These are phyloP conservation scores for Cynanchum wilfordii DNA, from an alignment of 257 asterid species.

Conservation along the genomic window DNA sequence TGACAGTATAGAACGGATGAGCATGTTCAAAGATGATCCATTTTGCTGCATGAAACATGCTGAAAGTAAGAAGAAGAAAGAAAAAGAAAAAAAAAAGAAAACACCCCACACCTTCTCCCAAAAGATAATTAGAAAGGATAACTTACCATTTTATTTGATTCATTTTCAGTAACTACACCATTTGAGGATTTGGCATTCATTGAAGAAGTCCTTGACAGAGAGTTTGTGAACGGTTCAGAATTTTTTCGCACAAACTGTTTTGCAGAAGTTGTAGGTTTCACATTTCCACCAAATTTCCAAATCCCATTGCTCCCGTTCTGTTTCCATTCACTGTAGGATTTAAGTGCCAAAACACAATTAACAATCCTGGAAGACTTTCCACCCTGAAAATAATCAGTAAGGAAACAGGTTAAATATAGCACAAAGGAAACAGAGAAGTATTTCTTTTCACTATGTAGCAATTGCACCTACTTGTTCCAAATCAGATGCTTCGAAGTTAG, in stretches of 20 bases:
- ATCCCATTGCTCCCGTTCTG: conserved; percentile 70
- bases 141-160: conserved; percentile 51
- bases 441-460: conserved; percentile 10
- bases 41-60: conserved; percentile 40
- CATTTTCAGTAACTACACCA: conserved; percentile 35
- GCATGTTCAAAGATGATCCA: conserved; percentile 70
- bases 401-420: neutral
- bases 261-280: conserved; percentile 48
- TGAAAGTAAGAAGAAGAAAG: neutral
- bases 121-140: conserved; percentile 2
- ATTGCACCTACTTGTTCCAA: conserved; percentile 65
- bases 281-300: conserved; percentile 90
- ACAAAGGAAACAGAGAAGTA: neutral
- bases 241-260: conserved; percentile 83
- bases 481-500: conserved; percentile 95
- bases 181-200: conserved; percentile 46
- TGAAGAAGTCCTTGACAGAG: conserved; percentile 52
- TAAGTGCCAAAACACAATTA: conserved; percentile 84
- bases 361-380: conserved; percentile 92
- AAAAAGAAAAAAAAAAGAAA: too few species aligned
- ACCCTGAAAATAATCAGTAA: conserved; percentile 46
- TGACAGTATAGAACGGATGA: conserved; percentile 62
- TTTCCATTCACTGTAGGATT: conserved; percentile 81
- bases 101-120: too few species aligned
- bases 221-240: conserved; percentile 74